These are phyloP conservation scores for Cyclotella distinguenda DNA, from an alignment of 108 stramenopile genomes.

Conservation along the genomic window DNA sequence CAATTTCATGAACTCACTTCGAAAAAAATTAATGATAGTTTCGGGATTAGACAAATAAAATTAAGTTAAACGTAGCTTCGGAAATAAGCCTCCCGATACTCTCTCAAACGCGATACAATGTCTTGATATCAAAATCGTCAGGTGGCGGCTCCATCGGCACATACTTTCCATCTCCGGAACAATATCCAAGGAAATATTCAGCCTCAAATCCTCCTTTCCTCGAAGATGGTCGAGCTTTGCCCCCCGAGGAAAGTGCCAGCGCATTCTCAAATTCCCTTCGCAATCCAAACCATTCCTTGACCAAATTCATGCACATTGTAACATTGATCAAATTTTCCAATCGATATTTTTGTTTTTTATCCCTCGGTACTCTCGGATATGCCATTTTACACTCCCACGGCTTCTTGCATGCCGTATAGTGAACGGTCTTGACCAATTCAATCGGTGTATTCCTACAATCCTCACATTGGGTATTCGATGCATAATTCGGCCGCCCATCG, in stretches of 20 bases:
- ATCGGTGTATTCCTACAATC: slow-evolving; percentile 68
- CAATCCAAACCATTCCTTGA: slow-evolving; percentile 60
- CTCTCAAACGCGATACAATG: slow-evolving; percentile 48
- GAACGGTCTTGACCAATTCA: slow-evolving; percentile 54
- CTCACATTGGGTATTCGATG: slow-evolving; percentile 53
- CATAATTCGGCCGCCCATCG: slow-evolving; percentile 50
- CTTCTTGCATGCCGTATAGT: slow-evolving; percentile 78
- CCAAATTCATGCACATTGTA: slow-evolving; percentile 56
- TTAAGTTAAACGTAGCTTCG: not conserved
- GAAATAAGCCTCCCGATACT: not conserved
- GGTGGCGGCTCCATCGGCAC: slow-evolving; percentile 55
- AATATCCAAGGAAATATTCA: slow-evolving; percentile 68
- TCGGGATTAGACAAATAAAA: not conserved
- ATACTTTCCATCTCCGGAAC: slow-evolving; percentile 39
- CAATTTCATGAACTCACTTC: too few relatives aligned
- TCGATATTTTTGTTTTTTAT: slow-evolving; percentile 57
- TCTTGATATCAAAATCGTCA: slow-evolving; percentile 55
- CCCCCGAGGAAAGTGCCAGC: slow-evolving; percentile 36
- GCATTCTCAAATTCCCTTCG: slow-evolving; percentile 56
- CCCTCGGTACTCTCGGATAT: slow-evolving; percentile 51
- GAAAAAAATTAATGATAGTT: too few relatives aligned
- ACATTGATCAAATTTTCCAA: slow-evolving; percentile 62
- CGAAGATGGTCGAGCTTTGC: slow-evolving; percentile 21
- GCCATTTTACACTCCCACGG: slow-evolving; percentile 73
- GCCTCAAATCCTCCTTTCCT: slow-evolving; percentile 49